A percentile compares a stretch with the other conserved stretches of the same genome.
These are phyloP conservation scores for Kandelia obovata DNA, from an alignment of 345 rosid genomes.

Conservation along the genomic window DNA sequence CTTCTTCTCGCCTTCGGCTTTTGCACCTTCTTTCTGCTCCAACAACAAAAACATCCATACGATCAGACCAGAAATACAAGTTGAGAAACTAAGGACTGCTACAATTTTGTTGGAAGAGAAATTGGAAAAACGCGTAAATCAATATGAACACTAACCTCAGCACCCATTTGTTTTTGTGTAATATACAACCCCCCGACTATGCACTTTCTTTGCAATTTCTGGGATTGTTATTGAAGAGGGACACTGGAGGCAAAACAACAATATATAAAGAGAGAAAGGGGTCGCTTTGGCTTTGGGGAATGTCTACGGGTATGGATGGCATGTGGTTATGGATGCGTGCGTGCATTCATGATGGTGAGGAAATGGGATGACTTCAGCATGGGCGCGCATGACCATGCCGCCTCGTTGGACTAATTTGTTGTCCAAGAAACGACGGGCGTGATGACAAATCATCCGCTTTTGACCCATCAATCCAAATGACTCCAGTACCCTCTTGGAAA, in stretches of 20 bases:
- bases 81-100: neutral
- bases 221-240: constrained; percentile 21
- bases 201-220: neutral
- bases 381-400: constrained; percentile 33
- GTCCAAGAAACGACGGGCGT: constrained; percentile 28
- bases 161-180: constrained; percentile 12
- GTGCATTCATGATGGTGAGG: neutral
- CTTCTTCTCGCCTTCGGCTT: constrained; percentile 50
- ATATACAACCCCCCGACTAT: neutral
- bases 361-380: constrained; percentile 27
- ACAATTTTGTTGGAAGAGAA: neutral
- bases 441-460: constrained; percentile 1
- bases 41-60: constrained; percentile 1
- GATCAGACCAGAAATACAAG: neutral
- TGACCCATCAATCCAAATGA: constrained; percentile 12
- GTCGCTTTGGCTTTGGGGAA: neutral
- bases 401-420: constrained; percentile 27
- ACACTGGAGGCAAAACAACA: constrained; percentile 10
- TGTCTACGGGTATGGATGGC: neutral
- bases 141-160: constrained; percentile 40
- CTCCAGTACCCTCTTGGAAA: neutral
- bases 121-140: too few species aligned
- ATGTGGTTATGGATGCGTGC: neutral
- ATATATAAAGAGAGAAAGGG: constrained; percentile 31
- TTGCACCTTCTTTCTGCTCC: constrained; percentile 37